Conservation (phyloP, 2,329 filamentous ascomycete species). For the Aspergillus neoniger region DNA sequence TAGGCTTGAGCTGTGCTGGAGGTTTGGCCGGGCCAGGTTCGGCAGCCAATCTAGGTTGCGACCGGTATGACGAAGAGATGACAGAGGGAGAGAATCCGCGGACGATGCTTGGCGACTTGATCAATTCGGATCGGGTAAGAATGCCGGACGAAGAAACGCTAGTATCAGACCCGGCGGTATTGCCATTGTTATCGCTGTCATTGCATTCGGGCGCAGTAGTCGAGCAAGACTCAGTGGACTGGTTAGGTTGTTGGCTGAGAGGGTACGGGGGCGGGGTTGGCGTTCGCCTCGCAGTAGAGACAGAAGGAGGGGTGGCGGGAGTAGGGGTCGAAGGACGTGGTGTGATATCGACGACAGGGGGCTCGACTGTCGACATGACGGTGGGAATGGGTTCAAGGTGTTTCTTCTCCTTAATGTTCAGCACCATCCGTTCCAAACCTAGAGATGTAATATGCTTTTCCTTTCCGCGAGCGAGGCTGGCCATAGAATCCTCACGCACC, state of each 20-base stretch:
- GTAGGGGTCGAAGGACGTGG: slow-evolving; percentile 47
- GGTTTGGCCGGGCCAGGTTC: slow-evolving; percentile 55
- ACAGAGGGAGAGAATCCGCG: slow-evolving; percentile 82
- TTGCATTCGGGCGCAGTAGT: slow-evolving; percentile 52
- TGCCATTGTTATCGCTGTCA: slow-evolving; percentile 49
- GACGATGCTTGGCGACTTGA: slow-evolving; percentile 68
- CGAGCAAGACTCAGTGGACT: slow-evolving; percentile 62
- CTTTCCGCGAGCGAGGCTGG: slow-evolving; percentile 68
- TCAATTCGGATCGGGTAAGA: slow-evolving; percentile 50
- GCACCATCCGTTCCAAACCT: slow-evolving; percentile 90
- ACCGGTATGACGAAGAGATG: slow-evolving; percentile 68
- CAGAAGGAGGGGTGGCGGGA: slow-evolving; percentile 35
- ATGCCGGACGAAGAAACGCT: slow-evolving; percentile 60
- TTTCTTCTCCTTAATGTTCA: slow-evolving; percentile 84
- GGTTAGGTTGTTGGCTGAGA: slow-evolving; percentile 35
- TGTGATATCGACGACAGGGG: slow-evolving; percentile 45
- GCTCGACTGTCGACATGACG: slow-evolving; percentile 41
- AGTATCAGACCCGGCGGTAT: slow-evolving; percentile 56
- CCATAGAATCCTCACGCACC: slow-evolving; percentile 57
- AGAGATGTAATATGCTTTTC: slow-evolving; percentile 91
- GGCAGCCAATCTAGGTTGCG: slow-evolving; percentile 56
- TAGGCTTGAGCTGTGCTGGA: slow-evolving; percentile 62
- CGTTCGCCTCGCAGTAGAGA: slow-evolving; percentile 32
- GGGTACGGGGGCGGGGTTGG: slow-evolving; percentile 37
- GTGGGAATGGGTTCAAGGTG: slow-evolving; percentile 61